Percentiles rank a stretch among this genome's conserved stretches.
phyloP scores from a whole-genome alignment of 2,329 filamentous ascomycete species.

The Cercospora janseana region DNA sequence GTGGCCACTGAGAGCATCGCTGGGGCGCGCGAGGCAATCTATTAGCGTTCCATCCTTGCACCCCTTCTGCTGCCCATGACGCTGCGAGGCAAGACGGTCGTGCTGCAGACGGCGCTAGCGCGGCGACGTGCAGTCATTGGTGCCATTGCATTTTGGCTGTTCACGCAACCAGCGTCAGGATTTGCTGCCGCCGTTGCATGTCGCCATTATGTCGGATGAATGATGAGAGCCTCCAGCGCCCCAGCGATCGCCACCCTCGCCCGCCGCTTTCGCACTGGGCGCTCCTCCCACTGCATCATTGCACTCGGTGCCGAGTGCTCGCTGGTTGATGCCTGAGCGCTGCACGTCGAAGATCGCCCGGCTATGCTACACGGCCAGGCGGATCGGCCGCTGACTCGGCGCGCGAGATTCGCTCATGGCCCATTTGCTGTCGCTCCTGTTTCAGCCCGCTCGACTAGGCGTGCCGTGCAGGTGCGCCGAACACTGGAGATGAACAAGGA shows the following conservation, averaged over 20 bases:
- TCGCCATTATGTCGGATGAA: neutral
- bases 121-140: too few relatives aligned
- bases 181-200: neutral
- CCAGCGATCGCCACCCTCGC: constrained; percentile 5
- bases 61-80: constrained; percentile 3
- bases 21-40: constrained; percentile 24
- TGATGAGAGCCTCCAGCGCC: too few relatives aligned
- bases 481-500: too few relatives aligned
- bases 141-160: too few relatives aligned
- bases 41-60: constrained; percentile 20
- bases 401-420: neutral
- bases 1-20: constrained; percentile 16
- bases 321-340: neutral
- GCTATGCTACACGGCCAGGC: neutral
- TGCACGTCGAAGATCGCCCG: neutral
- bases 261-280: neutral
- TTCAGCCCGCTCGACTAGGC: too few relatives aligned
- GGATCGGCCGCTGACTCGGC: neutral
- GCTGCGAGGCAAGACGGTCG: constrained; percentile 4
- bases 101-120: constrained; percentile 4
- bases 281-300: neutral
- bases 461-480: too few relatives aligned
- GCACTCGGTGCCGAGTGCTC: constrained; percentile 7
- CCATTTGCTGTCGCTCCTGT: neutral
- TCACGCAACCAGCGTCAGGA: too few relatives aligned